Evolutionary conservation across 2,329 filamentous ascomycete species (phyloP).

Genomic region (Talaromyces sp.): DNA sequence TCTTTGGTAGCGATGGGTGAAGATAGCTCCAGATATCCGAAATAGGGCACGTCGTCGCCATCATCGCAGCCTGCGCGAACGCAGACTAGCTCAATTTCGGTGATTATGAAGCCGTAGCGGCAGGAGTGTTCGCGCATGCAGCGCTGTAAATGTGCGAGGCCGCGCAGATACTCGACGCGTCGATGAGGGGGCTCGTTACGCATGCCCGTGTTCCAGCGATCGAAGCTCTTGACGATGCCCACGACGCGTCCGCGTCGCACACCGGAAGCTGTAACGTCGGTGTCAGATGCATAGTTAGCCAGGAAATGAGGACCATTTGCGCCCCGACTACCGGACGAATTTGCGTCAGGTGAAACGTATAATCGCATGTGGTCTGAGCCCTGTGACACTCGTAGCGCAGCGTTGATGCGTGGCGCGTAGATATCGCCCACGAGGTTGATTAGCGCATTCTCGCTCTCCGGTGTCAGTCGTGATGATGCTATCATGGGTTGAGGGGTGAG

Average conservation of each 20-base stretch:
- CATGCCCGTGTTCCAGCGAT: slow-evolving; percentile 95
- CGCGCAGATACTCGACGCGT: slow-evolving; percentile 83
- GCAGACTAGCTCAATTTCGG: slow-evolving; percentile 89
- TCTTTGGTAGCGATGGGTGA: slow-evolving; percentile 54
- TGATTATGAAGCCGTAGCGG: slow-evolving; percentile 93
- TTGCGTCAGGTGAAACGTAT: slow-evolving; percentile 39
- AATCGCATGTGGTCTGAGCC: slow-evolving; percentile 57
- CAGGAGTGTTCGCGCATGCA: slow-evolving; percentile 91
- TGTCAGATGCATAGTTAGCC: slow-evolving; percentile 52
- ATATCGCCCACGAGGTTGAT: slow-evolving; percentile 71
- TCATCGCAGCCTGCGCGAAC: slow-evolving; percentile 71
- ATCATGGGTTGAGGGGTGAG: slow-evolving; percentile 23
- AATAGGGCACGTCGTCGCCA: slow-evolving; percentile 64
- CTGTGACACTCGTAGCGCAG: slow-evolving; percentile 72
- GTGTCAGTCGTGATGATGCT: slow-evolving; percentile 49
- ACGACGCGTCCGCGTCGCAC: slow-evolving; percentile 62
- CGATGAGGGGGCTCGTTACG: slow-evolving; percentile 78
- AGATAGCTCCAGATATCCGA: slow-evolving; percentile 79
- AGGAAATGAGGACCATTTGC: slow-evolving; percentile 51
- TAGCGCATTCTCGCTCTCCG: slow-evolving; percentile 73
- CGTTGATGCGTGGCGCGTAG: slow-evolving; percentile 83
- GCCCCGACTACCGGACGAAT: slow-evolving; percentile 35
- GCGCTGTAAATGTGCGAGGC: slow-evolving; percentile 79
- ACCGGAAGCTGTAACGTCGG: slow-evolving; percentile 47
- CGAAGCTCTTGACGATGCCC: slow-evolving; percentile 85